A percentile compares a stretch with the other conserved stretches of the same genome.
Conservation (phyloP, 1,139 yeast genomes). For the Geotrichum citri-aurantii region DNA sequence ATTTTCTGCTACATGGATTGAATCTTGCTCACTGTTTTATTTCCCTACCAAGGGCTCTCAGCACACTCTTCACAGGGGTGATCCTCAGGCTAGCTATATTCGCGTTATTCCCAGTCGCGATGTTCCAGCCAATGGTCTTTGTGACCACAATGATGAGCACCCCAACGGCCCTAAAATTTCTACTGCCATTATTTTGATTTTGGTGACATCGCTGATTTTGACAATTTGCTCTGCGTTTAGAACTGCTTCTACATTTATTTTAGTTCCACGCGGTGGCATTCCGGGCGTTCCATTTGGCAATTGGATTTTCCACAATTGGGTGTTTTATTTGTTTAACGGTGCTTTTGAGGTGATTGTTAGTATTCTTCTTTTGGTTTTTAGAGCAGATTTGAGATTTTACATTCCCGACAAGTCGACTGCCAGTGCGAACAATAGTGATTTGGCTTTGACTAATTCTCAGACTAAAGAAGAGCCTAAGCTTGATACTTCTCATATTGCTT, state of each 20-base stretch:
- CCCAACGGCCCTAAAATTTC: slow-evolving; percentile 44
- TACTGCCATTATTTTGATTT: slow-evolving; percentile 42
- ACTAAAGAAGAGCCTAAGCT: slow-evolving; percentile 5
- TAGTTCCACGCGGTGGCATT: slow-evolving; percentile 30
- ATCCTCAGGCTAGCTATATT: slow-evolving; percentile 44
- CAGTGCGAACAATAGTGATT: not conserved
- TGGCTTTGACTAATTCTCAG: slow-evolving; percentile 2
- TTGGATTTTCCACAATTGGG: slow-evolving; percentile 48
- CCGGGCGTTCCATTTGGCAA: slow-evolving; percentile 31
- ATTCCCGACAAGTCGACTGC: slow-evolving; percentile 49
- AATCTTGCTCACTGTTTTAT: slow-evolving; percentile 49
- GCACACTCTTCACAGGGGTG: slow-evolving; percentile 37
- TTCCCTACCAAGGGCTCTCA: slow-evolving; percentile 28
- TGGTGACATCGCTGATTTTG: slow-evolving; percentile 48
- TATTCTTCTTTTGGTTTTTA: slow-evolving; percentile 50
- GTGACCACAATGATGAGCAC: slow-evolving; percentile 33
- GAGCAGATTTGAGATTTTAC: slow-evolving; percentile 72
- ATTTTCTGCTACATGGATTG: slow-evolving; percentile 78
- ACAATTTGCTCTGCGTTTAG: slow-evolving; percentile 56
- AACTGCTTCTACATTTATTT: slow-evolving; percentile 48
- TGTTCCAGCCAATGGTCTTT: slow-evolving; percentile 38
- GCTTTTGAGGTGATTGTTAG: slow-evolving; percentile 55
- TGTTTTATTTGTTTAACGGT: slow-evolving; percentile 65
- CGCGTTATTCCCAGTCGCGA: slow-evolving; percentile 41
- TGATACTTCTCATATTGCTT: slow-evolving; percentile 10